Evolutionary conservation across 768 basidiomycete species (phyloP).

Genomic region (Boletus rufocinnamomeus): DNA sequence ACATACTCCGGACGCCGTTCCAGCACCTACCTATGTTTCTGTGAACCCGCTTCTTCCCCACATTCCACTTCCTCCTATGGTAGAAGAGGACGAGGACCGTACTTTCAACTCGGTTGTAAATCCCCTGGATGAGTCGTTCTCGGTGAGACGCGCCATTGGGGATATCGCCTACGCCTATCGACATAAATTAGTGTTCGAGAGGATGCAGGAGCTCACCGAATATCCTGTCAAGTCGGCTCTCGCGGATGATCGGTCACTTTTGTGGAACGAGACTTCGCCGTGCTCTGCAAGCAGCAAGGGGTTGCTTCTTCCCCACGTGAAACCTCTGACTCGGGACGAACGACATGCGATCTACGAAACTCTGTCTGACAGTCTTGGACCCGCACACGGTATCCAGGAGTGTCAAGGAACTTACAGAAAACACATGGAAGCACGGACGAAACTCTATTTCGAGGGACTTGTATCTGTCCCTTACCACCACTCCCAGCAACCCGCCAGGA

Average conservation of each 20-base stretch:
- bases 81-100: conserved; percentile 7
- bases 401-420: conserved; percentile 52
- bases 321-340: conserved; percentile 45
- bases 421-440: conserved; percentile 51
- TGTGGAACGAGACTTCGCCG: conserved; percentile 20
- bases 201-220: conserved; percentile 27
- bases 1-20: conserved; percentile 7
- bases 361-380: conserved; percentile 50
- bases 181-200: conserved; percentile 29
- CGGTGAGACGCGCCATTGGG: conserved; percentile 31
- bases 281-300: conserved; percentile 23
- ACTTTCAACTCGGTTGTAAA: conserved; percentile 23
- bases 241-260: conserved; percentile 12
- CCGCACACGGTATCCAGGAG: conserved; percentile 49
- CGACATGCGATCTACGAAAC: conserved; percentile 53
- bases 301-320: conserved; percentile 19
- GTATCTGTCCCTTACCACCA: conserved; percentile 21
- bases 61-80: background rate
- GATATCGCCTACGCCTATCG: conserved; percentile 32
- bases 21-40: conserved; percentile 16
- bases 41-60: conserved; percentile 33
- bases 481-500: conserved; percentile 17
- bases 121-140: conserved; percentile 30
- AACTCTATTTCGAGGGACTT: conserved; percentile 50
- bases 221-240: conserved; percentile 11